Evolutionary conservation across 495 filamentous ascomycete species (phyloP).

Genomic region (Filosporella fistucella): DNA sequence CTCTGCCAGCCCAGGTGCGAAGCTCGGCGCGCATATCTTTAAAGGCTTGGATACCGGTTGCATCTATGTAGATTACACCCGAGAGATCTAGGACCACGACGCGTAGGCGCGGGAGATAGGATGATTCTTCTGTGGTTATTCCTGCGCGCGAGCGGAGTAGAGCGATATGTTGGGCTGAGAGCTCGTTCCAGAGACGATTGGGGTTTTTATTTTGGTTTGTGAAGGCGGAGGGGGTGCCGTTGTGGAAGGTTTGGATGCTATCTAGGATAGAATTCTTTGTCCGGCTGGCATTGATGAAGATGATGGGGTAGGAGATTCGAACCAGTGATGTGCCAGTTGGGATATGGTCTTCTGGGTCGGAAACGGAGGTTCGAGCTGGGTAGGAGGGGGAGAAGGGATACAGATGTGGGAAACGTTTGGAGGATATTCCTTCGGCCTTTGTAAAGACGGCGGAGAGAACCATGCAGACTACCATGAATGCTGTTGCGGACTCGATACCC

Average conservation of each 20-base stretch:
- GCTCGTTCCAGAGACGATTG: background rate
- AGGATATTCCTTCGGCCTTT: no score
- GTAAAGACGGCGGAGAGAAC: no score
- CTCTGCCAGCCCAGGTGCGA: slow-evolving; percentile 19
- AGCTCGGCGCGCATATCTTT: slow-evolving; percentile 29
- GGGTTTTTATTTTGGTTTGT: no score
- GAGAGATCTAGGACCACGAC: slow-evolving; percentile 27
- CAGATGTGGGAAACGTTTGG: no score
- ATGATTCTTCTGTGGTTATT: background rate
- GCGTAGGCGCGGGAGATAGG: background rate
- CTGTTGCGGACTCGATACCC: slow-evolving; percentile 41
- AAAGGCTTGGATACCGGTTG: slow-evolving; percentile 27
- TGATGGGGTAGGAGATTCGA: background rate
- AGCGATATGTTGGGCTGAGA: background rate
- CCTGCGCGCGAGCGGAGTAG: no score
- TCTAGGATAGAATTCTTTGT: background rate
- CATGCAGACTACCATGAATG: slow-evolving; percentile 12
- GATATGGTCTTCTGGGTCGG: no score
- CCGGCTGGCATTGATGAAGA: background rate
- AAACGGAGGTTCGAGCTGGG: no score
- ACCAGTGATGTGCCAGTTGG: background rate
- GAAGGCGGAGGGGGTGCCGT: background rate
- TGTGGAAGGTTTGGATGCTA: background rate
- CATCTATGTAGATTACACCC: slow-evolving; percentile 28
- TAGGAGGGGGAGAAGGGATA: no score